phyloP scores from a whole-genome alignment of 2,329 filamentous ascomycete species.

The Endocalyx cinctus region DNA sequence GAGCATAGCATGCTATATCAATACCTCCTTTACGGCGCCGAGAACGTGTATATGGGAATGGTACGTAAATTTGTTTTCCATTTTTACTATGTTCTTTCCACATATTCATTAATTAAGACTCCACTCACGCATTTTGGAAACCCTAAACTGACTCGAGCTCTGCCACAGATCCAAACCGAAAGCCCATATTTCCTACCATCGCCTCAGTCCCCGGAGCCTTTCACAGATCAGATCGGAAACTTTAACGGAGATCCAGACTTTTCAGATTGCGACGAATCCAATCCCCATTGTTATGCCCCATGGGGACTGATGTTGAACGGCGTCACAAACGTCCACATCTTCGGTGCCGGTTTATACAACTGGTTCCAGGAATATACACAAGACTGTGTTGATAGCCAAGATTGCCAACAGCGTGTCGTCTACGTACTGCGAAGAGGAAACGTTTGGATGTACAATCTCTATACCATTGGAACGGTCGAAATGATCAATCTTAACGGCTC shows the following conservation, averaged over 20 bases:
- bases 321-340: not conserved
- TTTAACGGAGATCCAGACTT: not conserved
- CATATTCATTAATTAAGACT: not conserved
- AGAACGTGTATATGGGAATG: conserved; percentile 46
- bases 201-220: conserved; percentile 50
- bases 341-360: not conserved
- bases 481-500: no score
- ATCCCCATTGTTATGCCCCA: not conserved
- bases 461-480: no score
- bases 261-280: not conserved
- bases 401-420: not conserved
- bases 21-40: conserved; percentile 58
- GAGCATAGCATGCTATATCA: conserved; percentile 43
- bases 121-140: no score
- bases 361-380: not conserved
- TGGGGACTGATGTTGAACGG: not conserved
- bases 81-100: not conserved
- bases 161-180: conserved; percentile 63
- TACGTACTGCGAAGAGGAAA: not conserved
- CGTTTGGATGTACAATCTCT: not conserved
- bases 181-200: conserved; percentile 62
- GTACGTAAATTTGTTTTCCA: no score
- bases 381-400: not conserved
- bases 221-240: conserved; percentile 24
- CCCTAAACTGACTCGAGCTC: no score